phyloP scores from a whole-genome alignment of 2,329 filamentous ascomycete species.

The Taxawa tesnikishii region DNA sequence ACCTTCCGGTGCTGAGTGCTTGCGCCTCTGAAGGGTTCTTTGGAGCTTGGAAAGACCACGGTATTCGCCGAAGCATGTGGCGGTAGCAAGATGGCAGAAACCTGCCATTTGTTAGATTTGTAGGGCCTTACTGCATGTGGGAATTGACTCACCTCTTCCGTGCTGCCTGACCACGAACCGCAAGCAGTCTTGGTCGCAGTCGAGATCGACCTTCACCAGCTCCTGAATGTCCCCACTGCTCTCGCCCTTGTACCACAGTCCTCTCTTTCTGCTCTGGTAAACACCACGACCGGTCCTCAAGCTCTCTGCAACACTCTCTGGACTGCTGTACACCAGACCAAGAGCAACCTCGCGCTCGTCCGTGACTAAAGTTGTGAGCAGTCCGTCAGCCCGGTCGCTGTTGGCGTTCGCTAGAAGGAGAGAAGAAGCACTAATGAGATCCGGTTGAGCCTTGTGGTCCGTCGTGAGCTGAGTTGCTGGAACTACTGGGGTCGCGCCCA shows the following conservation, averaged over 20 bases:
- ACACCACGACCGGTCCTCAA: slow-evolving; percentile 71
- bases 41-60: slow-evolving; percentile 73
- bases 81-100: slow-evolving; percentile 89
- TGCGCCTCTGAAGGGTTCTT: slow-evolving; percentile 72
- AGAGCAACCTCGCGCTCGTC: slow-evolving; percentile 76
- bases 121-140: too few relatives aligned
- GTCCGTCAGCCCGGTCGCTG: slow-evolving; percentile 69
- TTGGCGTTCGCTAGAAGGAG: slow-evolving; percentile 64
- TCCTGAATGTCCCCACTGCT: slow-evolving; percentile 91
- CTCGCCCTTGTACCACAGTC: slow-evolving; percentile 92
- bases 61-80: slow-evolving; percentile 83
- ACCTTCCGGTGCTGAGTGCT: slow-evolving; percentile 68
- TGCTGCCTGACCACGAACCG: slow-evolving; percentile 83
- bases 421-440: slow-evolving; percentile 53
- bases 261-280: slow-evolving; percentile 91
- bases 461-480: slow-evolving; percentile 59
- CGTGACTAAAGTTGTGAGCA: slow-evolving; percentile 82
- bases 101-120: too few relatives aligned
- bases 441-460: slow-evolving; percentile 45
- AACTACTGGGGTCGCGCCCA: slow-evolving; percentile 55
- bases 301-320: slow-evolving; percentile 79
- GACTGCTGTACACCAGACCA: slow-evolving; percentile 87
- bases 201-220: slow-evolving; percentile 68
- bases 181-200: slow-evolving; percentile 89
- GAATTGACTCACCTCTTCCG: too few relatives aligned